Evolutionary conservation across 1,139 yeast genomes (phyloP), one percentile per base, ranked within the genome.

Genomic region (Kurtzmaniella natalensis): DNA sequence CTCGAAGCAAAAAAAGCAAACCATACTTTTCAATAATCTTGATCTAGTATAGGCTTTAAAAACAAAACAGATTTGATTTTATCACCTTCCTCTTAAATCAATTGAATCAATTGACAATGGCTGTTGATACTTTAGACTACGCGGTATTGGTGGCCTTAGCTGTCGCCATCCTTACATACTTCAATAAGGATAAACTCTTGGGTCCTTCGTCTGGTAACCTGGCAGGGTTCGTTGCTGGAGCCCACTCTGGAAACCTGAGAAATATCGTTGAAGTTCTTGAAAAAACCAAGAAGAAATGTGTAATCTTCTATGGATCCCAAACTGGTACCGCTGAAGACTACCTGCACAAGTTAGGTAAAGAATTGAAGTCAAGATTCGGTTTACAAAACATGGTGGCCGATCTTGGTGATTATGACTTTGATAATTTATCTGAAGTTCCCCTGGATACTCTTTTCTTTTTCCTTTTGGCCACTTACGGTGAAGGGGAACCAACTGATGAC

Each of bases 281-380:
- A 36, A 65, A 68, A 31, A 80, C 81, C 49, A 70, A 75, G 42
- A 89, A 92, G 60, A 81, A 84, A 47, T 81, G 85, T 32, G 67
- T 84, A 27, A 80, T 92, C n/a, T 75, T 92, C 45, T 94, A 74
- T 55, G 97, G 96, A 5, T 89, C 98, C 5, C 99, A 92, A 62
- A 94, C 99, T 9, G 99, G 99, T 45, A 92, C 99, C n/a, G 95
- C 98, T 32, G 98, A 92, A 61, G 98, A 92, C 56, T 92, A 88
- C 50, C 95, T 96, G 15, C 76, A 84, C 47, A 85, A 94, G 56
- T 78, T 88, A 47, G 78, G 95, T 32, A 88, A 88, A 57, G 98
- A 92, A 57, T 78, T 92, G 48, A 76, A 81, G 46, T 71, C 95
- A 18, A 75, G 83, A 55, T 89, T 83, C 55, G 89, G 89, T 30